A percentile compares a stretch with the other conserved stretches of the same genome.
Conservation (phyloP, 805 yeast species). For the Jamesozyma piceae region DNA sequence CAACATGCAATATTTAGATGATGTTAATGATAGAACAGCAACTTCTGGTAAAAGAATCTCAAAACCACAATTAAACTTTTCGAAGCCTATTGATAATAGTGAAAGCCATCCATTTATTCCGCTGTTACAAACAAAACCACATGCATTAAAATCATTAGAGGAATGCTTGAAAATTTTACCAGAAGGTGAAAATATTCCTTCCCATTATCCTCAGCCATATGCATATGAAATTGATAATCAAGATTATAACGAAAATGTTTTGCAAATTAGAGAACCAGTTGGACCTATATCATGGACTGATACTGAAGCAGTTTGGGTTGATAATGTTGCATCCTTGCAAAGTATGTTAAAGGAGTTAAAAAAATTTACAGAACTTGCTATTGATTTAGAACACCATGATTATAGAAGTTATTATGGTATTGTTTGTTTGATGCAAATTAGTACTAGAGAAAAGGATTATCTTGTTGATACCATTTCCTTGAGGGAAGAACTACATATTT, state of each 20-base stretch:
- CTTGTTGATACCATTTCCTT: conserved; percentile 75
- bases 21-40: conserved; percentile 19
- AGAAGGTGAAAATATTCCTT: conserved; percentile 37
- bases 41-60: conserved; percentile 29
- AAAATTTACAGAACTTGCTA: conserved; percentile 59
- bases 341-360: conserved; percentile 47
- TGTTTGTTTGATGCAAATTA: conserved; percentile 87
- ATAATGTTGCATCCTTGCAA: conserved; percentile 41
- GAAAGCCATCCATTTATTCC: conserved; percentile 73
- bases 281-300: conserved; percentile 56
- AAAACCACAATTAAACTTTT: conserved; percentile 67
- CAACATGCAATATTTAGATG: conserved; percentile 43
- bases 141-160: conserved; percentile 49
- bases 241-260: conserved; percentile 55
- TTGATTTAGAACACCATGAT: conserved; percentile 95
- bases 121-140: conserved; percentile 59
- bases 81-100: conserved; percentile 52
- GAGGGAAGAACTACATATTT: conserved; percentile 54
- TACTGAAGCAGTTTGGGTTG: conserved; percentile 65
- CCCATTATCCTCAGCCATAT: conserved; percentile 75
- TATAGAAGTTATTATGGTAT: conserved; percentile 82
- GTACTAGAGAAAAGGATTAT: conserved; percentile 74
- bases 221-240: conserved; percentile 59
- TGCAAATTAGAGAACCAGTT: conserved; percentile 39
- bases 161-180: conserved; percentile 37